Evolutionary conservation across 805 yeast species (phyloP).

Genomic region (Saccharomycopsis selenospora): DNA sequence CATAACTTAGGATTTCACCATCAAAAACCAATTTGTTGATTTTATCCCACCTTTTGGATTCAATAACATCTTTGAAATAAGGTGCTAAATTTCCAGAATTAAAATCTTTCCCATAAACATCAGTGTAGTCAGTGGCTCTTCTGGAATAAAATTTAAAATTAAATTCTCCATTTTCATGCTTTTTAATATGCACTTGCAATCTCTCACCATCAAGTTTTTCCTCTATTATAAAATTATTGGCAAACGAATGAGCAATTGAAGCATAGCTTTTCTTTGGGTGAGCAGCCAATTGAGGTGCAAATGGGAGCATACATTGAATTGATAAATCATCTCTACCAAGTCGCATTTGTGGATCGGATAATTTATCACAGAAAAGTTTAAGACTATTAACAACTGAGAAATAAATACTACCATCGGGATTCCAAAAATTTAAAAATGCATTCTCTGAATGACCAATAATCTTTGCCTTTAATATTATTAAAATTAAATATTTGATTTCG

Average conservation of each 20-base stretch:
- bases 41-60: conserved; percentile 14
- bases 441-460: conserved; percentile 59
- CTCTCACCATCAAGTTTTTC: conserved; percentile 95
- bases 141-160: conserved; percentile 51
- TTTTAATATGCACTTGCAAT: conserved; percentile 58
- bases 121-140: conserved; percentile 65
- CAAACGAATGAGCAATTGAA: conserved; percentile 40
- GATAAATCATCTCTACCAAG: conserved; percentile 35
- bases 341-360: conserved; percentile 43
- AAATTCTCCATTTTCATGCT: neutral
- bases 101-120: conserved; percentile 52
- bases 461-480: conserved; percentile 53
- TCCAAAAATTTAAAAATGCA: conserved; percentile 55
- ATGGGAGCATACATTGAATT: conserved; percentile 35
- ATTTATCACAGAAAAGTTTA: conserved; percentile 48
- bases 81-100: conserved; percentile 49
- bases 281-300: conserved; percentile 70
- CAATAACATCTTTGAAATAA: conserved; percentile 37
- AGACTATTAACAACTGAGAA: conserved; percentile 60
- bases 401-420: conserved; percentile 66
- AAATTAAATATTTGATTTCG: conserved; percentile 64
- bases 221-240: conserved; percentile 55
- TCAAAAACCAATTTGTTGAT: conserved; percentile 48
- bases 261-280: conserved; percentile 46
- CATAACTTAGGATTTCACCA: conserved; percentile 93